Evolutionary conservation across 2,329 filamentous ascomycete species (phyloP).

Genomic region (Nigrospora osmanthi): DNA sequence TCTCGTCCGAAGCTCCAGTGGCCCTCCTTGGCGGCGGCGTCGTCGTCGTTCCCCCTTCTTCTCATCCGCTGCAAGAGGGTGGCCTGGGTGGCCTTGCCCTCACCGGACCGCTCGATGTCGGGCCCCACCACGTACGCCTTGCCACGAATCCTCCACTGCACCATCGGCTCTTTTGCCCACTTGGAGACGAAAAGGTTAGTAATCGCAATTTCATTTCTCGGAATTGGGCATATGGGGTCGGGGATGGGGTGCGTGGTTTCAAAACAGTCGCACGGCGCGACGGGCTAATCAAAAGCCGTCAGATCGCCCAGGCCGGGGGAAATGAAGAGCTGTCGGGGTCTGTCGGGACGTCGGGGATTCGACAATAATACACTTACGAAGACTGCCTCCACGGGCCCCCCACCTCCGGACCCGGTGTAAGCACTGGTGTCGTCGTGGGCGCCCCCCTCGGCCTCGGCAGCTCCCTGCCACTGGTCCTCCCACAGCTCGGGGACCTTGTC

Average conservation of each 20-base stretch:
- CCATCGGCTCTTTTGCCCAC: conserved; percentile 63
- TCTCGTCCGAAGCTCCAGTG: conserved; percentile 75
- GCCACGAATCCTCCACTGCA: conserved; percentile 82
- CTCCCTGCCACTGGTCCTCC: conserved; percentile 24
- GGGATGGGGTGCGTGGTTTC: no score
- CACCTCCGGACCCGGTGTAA: conserved; percentile 45
- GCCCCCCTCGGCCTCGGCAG: conserved; percentile 26
- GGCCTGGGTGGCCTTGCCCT: conserved; percentile 49
- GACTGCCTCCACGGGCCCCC: conserved; percentile 65
- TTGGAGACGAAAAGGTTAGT: not conserved
- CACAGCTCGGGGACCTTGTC: conserved; percentile 70
- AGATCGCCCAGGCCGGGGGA: no score
- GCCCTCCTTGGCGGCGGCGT: conserved; percentile 24
- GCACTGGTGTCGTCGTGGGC: conserved; percentile 32
- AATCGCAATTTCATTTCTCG: no score
- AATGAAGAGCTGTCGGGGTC: not conserved
- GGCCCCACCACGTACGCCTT: conserved; percentile 66
- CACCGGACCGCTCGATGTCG: conserved; percentile 46
- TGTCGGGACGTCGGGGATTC: not conserved
- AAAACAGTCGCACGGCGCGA: no score
- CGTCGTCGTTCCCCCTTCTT: conserved; percentile 24
- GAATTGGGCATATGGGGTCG: no score
- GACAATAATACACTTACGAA: conserved; percentile 7
- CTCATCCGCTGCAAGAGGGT: conserved; percentile 59
- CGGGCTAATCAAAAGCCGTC: no score